These are phyloP conservation scores for Fusarium denticulatum DNA, from an alignment of 2,329 filamentous ascomycete genomes.

Conservation along the genomic window DNA sequence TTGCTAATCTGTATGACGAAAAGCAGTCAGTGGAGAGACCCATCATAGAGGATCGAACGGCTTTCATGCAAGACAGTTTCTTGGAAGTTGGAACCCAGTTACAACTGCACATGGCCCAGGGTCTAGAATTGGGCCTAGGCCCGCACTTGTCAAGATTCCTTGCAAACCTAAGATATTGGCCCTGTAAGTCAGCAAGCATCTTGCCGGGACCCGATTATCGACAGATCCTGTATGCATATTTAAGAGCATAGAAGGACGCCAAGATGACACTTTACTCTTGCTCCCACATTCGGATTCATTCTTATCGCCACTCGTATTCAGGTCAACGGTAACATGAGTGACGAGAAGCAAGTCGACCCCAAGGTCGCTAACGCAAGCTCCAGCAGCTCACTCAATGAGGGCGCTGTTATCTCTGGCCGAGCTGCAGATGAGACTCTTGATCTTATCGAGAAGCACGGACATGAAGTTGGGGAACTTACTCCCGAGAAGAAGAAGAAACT, in stretches of 20 bases:
- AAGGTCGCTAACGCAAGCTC: background rate
- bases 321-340: background rate
- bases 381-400: background rate
- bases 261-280: background rate
- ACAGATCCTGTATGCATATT: background rate
- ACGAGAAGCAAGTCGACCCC: background rate
- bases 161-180: background rate
- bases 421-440: slow-evolving; percentile 1
- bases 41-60: background rate
- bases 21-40: no score
- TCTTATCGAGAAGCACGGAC: background rate
- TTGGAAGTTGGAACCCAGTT: background rate
- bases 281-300: no score
- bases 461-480: background rate
- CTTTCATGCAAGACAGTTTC: background rate
- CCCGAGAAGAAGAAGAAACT: background rate
- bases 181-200: background rate
- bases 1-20: background rate
- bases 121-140: background rate
- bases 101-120: background rate
- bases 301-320: rapidly evolving
- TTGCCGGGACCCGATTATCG: background rate
- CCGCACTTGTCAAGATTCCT: background rate
- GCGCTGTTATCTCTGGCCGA: background rate
- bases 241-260: background rate